Conservation (phyloP, 768 basidiomycete species). For the Collybia mongolica region DNA sequence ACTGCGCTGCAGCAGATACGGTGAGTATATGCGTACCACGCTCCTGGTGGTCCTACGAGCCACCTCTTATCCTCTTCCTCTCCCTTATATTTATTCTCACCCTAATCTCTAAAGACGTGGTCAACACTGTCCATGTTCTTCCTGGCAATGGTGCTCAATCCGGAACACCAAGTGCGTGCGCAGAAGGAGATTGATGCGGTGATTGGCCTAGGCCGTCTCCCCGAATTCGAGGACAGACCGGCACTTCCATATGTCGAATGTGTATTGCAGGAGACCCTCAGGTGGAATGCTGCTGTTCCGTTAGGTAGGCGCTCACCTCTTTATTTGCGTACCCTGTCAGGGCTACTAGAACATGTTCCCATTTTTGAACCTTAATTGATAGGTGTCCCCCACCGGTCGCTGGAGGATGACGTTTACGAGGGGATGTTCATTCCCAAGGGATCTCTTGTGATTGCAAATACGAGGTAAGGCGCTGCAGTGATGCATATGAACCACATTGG, state of each 20-base stretch:
- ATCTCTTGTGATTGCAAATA: conserved; percentile 9
- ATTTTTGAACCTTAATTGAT: not conserved
- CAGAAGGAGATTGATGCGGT: conserved; percentile 17
- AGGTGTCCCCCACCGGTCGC: conserved; percentile 16
- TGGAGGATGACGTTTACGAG: conserved; percentile 17
- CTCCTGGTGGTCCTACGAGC: too few relatives aligned
- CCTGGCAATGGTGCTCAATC: conserved; percentile 15
- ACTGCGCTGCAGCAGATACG: conserved; percentile 13
- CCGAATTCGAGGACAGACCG: conserved; percentile 14
- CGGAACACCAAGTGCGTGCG: conserved; percentile 11
- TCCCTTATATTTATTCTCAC: not conserved
- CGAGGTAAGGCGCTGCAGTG: not conserved
- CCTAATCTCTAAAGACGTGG: conserved; percentile 3
- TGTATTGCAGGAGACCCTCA: conserved; percentile 15
- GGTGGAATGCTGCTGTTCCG: conserved; percentile 11
- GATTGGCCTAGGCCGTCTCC: conserved; percentile 11
- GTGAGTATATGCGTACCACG: conserved; percentile 4
- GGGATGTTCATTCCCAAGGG: conserved; percentile 12
- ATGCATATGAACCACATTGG: too few relatives aligned
- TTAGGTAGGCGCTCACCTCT: conserved; percentile 1
- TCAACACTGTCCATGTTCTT: conserved; percentile 14
- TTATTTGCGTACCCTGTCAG: not conserved
- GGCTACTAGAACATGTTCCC: too few relatives aligned
- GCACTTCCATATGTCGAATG: conserved; percentile 15
- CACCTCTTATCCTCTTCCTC: not conserved